Percentiles rank a stretch among this genome's conserved stretches.
These are phyloP conservation scores for Austroboletus novae-zelandiae DNA, from an alignment of 1,284 basidiomycete species.

Conservation along the genomic window DNA sequence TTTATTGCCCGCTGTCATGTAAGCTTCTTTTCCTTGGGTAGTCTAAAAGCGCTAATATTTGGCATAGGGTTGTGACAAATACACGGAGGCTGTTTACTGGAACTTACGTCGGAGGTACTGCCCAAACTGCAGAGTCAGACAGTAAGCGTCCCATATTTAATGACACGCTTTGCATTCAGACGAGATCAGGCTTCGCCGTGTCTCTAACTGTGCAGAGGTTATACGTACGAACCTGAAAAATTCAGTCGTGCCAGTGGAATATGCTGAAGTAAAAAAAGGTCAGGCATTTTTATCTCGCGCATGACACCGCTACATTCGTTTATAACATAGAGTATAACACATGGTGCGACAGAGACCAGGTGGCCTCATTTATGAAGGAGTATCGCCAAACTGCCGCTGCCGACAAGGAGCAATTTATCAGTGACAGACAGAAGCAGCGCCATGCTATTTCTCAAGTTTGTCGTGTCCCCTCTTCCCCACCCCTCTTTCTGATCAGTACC, in stretches of 20 bases:
- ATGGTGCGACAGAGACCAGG: not conserved
- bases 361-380: not conserved
- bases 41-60: not conserved
- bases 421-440: not conserved
- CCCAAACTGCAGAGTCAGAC: not conserved
- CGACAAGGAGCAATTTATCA: conserved; percentile 2
- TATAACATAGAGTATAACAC: too few relatives aligned
- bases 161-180: too few relatives aligned
- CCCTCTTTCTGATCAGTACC: not conserved
- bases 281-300: not conserved
- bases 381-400: not conserved
- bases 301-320: too few relatives aligned
- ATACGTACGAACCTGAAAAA: too few relatives aligned
- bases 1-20: conserved; percentile 20
- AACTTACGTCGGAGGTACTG: conserved; percentile 13
- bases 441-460: not conserved
- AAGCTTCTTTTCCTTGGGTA: not conserved
- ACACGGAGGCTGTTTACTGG: conserved; percentile 3
- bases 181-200: too few relatives aligned
- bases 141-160: not conserved
- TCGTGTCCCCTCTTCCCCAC: not conserved
- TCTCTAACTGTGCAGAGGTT: too few relatives aligned
- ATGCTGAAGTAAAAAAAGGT: not conserved
- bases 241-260: not conserved
- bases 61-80: conserved; percentile 5